Percentiles rank a stretch among this genome's conserved stretches.
These are phyloP conservation scores for Auricularia heimuer DNA, from an alignment of 768 basidiomycete species.

Conservation along the genomic window DNA sequence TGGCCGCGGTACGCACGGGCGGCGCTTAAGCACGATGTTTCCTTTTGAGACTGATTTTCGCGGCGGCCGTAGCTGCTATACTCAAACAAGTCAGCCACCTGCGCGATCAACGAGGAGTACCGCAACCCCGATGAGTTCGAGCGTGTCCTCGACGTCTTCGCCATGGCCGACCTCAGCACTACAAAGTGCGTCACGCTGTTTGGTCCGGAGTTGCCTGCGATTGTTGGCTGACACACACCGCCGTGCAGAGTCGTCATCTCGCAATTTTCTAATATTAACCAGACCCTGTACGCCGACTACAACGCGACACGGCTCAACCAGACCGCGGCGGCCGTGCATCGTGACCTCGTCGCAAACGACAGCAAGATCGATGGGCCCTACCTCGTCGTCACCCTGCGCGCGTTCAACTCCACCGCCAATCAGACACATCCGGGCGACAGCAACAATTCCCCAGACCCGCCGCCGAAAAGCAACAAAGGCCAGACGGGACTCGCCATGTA, in stretches of 20 bases:
- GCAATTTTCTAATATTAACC: conserved; percentile 44
- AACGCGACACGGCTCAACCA: conserved; percentile 55
- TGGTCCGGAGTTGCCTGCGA: background rate
- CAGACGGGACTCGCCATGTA: conserved; percentile 73
- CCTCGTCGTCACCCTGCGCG: conserved; percentile 59
- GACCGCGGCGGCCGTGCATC: conserved; percentile 32
- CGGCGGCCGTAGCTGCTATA: conserved; percentile 53
- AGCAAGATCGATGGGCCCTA: conserved; percentile 41
- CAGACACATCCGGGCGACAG: conserved; percentile 17
- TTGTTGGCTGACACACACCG: conserved; percentile 1
- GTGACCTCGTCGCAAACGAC: conserved; percentile 27
- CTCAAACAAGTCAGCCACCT: conserved; percentile 59
- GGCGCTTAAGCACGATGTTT: too few relatives aligned
- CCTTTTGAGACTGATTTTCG: background rate
- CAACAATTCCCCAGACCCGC: conserved; percentile 10
- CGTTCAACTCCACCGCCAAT: conserved; percentile 48
- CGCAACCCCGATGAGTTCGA: conserved; percentile 52
- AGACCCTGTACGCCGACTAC: conserved; percentile 42
- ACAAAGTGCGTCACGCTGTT: conserved; percentile 31
- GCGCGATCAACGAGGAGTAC: conserved; percentile 68
- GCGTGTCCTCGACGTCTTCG: conserved; percentile 66
- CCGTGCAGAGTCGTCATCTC: conserved; percentile 38
- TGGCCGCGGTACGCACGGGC: conserved; percentile 51
- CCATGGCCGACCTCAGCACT: conserved; percentile 52
- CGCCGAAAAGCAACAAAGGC: conserved; percentile 9